Evolutionary conservation across 2,329 filamentous ascomycete species (phyloP), one percentile per base, ranked within the genome.

Genomic region (Colletotrichum magnum): DNA sequence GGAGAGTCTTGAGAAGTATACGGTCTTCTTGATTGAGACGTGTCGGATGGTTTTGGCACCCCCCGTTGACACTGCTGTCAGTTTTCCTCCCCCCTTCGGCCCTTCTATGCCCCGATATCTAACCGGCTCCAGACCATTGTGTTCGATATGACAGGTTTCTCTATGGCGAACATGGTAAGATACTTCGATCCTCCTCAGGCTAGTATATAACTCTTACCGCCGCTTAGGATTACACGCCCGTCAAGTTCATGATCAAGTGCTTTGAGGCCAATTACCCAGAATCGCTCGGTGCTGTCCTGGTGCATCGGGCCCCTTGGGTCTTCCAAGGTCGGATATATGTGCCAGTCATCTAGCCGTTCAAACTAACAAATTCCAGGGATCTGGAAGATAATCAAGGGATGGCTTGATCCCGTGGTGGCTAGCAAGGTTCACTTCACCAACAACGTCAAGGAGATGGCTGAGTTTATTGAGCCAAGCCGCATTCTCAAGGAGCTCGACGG

Each of bases 241-340:
- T 99, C 66, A 99, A 97, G 77, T 99, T 98, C 83, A 98, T 99
- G 92, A 98, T 99, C 81, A 97, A 97, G 81, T 97, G 95, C 80
- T 99, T 99, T 77, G 96, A 99, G 83, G 96, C 96, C 69, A 98
- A 99, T 79, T 99, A 98, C 75, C 96, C 96, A 0, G 96, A 99
- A 80, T 95, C 90, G 56, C 87, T 99, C 1, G 96, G 95, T 32
- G 88, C 92, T 2, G 94, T 98, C 3, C 88, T 98, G 53, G 94
- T 99, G 45, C 96, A 99, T 85, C 97, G 97, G 80, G 91, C 96
- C 0, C 96, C 96, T 4, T 99, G 96, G 96, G 85, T 99, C 53
- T 99, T 99, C 83, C 95, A 97, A 85, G 92, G 93, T 92, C 80
- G 64, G 85, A 80, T 24, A 77, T 76, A 18, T 73, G 79, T 13